Conservation (phyloP, 2,329 filamentous ascomycete species). For the Arthrobotrys conoides region DNA sequence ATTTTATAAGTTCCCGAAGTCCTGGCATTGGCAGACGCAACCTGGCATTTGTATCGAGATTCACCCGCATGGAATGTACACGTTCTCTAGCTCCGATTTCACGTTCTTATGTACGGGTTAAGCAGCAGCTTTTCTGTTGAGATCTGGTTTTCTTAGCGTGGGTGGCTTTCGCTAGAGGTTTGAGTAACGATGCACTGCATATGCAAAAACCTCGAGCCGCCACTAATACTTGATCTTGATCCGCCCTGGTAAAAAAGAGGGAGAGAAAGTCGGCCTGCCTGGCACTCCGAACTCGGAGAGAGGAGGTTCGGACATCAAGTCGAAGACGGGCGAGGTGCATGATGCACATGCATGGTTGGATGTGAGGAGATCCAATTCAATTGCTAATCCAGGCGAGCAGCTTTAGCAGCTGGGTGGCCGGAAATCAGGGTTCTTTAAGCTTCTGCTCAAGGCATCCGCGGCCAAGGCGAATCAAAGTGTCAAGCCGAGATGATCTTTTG, state of each 20-base stretch:
- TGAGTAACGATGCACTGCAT: slow-evolving; percentile 11
- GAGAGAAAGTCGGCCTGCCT: background rate
- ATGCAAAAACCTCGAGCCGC: slow-evolving; percentile 23
- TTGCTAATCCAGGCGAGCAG: slow-evolving; percentile 18
- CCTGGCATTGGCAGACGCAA: slow-evolving; percentile 43
- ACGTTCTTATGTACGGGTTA: background rate
- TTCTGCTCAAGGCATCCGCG: slow-evolving; percentile 51
- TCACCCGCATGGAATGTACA: slow-evolving; percentile 13
- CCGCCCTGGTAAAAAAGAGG: background rate
- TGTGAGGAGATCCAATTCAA: slow-evolving; percentile 37
- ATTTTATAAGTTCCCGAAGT: slow-evolving; percentile 39
- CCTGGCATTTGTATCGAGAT: slow-evolving; percentile 18
- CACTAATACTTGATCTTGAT: background rate
- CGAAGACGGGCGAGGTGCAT: slow-evolving; percentile 28
- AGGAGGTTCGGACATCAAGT: background rate
- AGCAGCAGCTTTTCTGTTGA: background rate
- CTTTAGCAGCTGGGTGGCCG: background rate
- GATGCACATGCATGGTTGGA: slow-evolving; percentile 26
- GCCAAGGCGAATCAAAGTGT: slow-evolving; percentile 48
- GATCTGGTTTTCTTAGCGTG: background rate
- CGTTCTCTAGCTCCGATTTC: background rate
- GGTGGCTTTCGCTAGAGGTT: slow-evolving; percentile 9
- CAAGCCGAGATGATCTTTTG: slow-evolving; percentile 34
- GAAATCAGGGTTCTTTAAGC: slow-evolving; percentile 28
- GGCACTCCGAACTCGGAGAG: slow-evolving; percentile 56